Evolutionary conservation across 78 protist genomes (phyloP).

Genomic region (Anaeramoeba flamelloides): DNA sequence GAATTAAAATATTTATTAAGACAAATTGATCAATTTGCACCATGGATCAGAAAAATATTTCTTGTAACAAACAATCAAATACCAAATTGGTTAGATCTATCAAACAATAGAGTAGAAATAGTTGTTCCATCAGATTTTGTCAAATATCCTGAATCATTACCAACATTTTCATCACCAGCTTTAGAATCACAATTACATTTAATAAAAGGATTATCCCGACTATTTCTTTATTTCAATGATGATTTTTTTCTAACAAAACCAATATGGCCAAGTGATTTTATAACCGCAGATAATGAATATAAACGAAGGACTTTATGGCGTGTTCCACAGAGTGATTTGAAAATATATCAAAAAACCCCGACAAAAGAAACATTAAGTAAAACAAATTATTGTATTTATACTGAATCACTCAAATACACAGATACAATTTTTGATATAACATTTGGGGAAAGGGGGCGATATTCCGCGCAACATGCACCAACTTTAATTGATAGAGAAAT

Average conservation of each 20-base stretch:
- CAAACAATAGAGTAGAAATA: conserved; percentile 30
- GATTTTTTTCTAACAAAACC: not conserved
- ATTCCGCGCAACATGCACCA: too few species aligned
- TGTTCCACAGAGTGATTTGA: too few species aligned
- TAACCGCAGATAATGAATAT: too few species aligned
- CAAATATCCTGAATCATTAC: conserved; percentile 53
- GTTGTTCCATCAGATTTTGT: conserved; percentile 46
- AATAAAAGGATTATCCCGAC: not conserved
- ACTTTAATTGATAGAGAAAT: too few species aligned
- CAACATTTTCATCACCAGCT: conserved; percentile 49
- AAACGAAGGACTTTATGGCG: too few species aligned
- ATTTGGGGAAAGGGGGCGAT: too few species aligned
- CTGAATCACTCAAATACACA: too few species aligned
- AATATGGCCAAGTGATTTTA: not conserved
- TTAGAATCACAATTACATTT: not conserved
- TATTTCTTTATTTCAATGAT: not conserved
- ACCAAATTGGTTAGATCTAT: conserved; percentile 74
- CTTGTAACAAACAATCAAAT: conserved; percentile 88
- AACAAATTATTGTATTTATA: too few species aligned
- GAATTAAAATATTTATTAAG: conserved; percentile 78
- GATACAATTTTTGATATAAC: too few species aligned
- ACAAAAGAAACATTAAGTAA: too few species aligned
- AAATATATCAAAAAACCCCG: too few species aligned
- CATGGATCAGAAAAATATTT: conserved; percentile 72
- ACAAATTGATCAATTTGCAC: conserved; percentile 60